phyloP scores from a whole-genome alignment of 163 green algal genomes.

The Chlamydomonas reinhardtii region DNA sequence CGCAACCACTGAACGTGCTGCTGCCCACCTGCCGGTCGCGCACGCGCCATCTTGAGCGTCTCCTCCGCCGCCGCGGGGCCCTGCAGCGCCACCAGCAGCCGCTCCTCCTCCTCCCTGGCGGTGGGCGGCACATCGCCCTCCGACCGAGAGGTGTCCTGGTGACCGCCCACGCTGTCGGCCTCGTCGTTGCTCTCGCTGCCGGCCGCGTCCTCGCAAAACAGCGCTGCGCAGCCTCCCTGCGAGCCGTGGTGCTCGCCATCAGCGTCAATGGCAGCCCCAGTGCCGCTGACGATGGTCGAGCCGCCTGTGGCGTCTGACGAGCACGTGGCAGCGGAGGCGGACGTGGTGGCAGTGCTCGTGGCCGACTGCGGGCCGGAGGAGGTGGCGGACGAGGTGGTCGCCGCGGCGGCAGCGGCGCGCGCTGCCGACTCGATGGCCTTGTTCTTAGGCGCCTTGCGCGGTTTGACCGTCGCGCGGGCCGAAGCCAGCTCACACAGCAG shows the following conservation, averaged over 20 bases:
- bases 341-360: background rate
- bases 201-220: background rate
- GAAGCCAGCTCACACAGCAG: constrained; percentile 25
- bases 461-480: constrained; percentile 33
- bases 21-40: constrained; percentile 22
- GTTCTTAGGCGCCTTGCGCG: constrained; percentile 47
- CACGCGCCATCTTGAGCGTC: constrained; percentile 30
- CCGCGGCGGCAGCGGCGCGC: background rate
- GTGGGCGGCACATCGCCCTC: constrained; percentile 6
- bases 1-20: background rate
- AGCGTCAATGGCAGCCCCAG: background rate
- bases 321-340: background rate
- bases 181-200: constrained; percentile 20
- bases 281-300: background rate
- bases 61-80: constrained; percentile 33
- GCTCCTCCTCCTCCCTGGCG: constrained; percentile 40
- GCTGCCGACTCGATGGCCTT: constrained; percentile 42
- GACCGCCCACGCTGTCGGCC: background rate
- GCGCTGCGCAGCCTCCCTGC: background rate
- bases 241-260: background rate
- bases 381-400: background rate
- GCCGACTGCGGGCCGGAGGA: background rate
- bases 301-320: background rate
- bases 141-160: constrained; percentile 29
- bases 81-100: constrained; percentile 35